phyloP scores from a whole-genome alignment of 345 rosid species.

The Trapa bicornis region DNA sequence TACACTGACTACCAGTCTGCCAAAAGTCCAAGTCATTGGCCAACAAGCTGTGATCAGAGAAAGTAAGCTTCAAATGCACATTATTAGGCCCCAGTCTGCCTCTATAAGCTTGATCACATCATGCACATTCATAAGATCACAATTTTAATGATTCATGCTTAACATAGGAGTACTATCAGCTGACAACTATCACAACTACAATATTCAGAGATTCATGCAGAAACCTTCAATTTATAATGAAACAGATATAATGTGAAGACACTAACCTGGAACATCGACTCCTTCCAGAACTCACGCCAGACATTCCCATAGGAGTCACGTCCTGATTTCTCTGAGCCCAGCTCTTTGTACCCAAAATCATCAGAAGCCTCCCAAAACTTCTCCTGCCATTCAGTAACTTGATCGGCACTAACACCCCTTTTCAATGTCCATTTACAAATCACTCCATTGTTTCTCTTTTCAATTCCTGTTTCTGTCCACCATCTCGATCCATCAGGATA shows the following conservation, averaged over 20 bases:
- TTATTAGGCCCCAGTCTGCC: background rate
- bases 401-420: conserved; percentile 70
- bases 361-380: conserved; percentile 97
- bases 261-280: conserved; percentile 78
- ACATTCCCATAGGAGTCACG: conserved; percentile 74
- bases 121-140: background rate
- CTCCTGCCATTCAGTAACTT: conserved; percentile 85
- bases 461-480: conserved; percentile 86
- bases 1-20: background rate
- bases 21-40: background rate
- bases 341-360: conserved; percentile 81
- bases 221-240: background rate
- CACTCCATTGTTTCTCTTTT: conserved; percentile 65
- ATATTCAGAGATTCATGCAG: background rate
- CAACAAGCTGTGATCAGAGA: background rate
- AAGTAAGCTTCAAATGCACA: background rate
- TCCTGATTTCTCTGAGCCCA: conserved; percentile 92
- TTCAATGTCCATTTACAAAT: conserved; percentile 84
- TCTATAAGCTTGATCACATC: background rate
- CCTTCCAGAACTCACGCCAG: conserved; percentile 90
- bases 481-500: conserved; percentile 56
- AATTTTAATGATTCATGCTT: background rate
- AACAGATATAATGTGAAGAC: background rate
- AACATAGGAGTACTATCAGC: background rate
- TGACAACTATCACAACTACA: background rate